A percentile compares a stretch with the other conserved stretches of the same genome.
These are phyloP conservation scores for Aaosphaeria pasadenensis DNA, from an alignment of 2,329 filamentous ascomycete genomes.

Conservation along the genomic window DNA sequence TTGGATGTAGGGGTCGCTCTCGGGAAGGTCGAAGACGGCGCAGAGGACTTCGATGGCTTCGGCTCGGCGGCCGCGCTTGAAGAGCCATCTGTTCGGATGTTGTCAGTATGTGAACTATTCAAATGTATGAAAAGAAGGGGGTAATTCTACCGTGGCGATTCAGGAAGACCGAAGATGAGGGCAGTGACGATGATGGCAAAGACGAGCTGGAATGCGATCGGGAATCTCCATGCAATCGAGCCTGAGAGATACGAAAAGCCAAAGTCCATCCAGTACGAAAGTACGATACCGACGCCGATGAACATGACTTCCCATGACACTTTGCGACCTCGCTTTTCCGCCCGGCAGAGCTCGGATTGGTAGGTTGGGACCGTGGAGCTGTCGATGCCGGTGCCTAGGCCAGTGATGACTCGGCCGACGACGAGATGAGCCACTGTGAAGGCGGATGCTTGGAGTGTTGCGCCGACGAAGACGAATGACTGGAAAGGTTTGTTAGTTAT, in stretches of 20 bases:
- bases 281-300: conserved; percentile 48
- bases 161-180: no score
- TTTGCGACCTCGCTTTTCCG: conserved; percentile 57
- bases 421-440: conserved; percentile 36
- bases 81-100: conserved; percentile 36
- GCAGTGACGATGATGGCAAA: conserved; percentile 27
- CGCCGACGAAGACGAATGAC: conserved; percentile 23
- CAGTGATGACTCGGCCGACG: conserved; percentile 50
- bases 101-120: no score
- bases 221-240: conserved; percentile 44
- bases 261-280: conserved; percentile 46
- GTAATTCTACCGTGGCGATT: no score
- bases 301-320: conserved; percentile 56
- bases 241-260: conserved; percentile 21
- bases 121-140: no score
- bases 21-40: conserved; percentile 45
- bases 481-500: not conserved
- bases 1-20: conserved; percentile 41
- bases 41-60: conserved; percentile 49
- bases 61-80: conserved; percentile 38
- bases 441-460: conserved; percentile 35
- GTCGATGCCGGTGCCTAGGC: conserved; percentile 54
- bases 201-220: conserved; percentile 47
- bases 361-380: conserved; percentile 53
- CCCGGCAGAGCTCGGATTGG: conserved; percentile 51